Base-by-base conservation (phyloP, 129 eudicot genomes). In the Kitagawia praeruptora region DNA sequence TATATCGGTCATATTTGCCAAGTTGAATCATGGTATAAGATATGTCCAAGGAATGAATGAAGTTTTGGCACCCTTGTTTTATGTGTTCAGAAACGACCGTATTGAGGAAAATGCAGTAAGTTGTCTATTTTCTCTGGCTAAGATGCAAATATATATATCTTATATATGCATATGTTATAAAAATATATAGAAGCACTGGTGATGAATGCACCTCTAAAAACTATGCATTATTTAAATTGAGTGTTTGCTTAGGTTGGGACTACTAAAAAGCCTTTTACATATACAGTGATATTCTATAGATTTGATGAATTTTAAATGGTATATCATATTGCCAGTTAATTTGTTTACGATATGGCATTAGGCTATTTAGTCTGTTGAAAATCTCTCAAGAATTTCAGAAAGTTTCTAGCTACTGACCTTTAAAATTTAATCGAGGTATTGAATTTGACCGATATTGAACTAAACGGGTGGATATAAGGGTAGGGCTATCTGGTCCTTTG, bases 21-120 rank as follows among this genome's bases (percentile, higher is more conserved):
- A 96, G 90, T 82, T 96, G 84, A 96, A 96, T 78, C 98, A 98
- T 42, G 98, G 98, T 76, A 92, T 96, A 92, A 85, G 99, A 96
- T 96, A 96, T 72, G 99, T 96, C 67, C 99, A 96, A 89, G 99
- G 99, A 75, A 96, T 96, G 98, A 96, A 96, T 86, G 99, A 96
- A 89, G 56, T 96, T n/a, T 82, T 96, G 85, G 99, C 99, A 34
- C 99, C 99, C 19, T 87, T 96, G 75, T 96, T 58, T 78, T 96
- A 90, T 83, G 93, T 96, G 31, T 90, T 96, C 87, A 89, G 87
- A 83, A 96, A 87, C 75, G 99, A 96, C 72, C 97, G 98, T 42
- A 87, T 69, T 34, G 97, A 96, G 83, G 99, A 96, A 61, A 89
- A 87, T 86, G 96, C 86, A 77, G 99, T 96, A 85, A 86, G 92